phyloP scores from a whole-genome alignment of 371 early-diverging fungal species.

The Mortierella sp. region DNA sequence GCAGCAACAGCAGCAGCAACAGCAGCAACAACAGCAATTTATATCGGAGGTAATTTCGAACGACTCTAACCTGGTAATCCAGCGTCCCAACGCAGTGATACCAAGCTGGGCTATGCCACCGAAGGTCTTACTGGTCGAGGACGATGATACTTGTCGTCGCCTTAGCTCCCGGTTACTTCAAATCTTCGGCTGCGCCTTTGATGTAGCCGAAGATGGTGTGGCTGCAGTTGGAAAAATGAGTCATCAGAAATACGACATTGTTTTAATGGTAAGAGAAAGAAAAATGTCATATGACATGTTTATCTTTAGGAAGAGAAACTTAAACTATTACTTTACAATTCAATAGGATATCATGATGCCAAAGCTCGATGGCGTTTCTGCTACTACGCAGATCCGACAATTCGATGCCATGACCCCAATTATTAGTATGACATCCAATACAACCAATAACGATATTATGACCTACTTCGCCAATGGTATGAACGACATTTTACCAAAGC shows the following conservation, averaged over 20 bases:
- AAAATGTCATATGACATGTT: not conserved
- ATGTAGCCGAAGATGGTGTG: slow-evolving; percentile 80
- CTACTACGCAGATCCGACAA: slow-evolving; percentile 80
- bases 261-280: slow-evolving; percentile 74
- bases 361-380: slow-evolving; percentile 80
- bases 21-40: slow-evolving; percentile 27
- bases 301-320: not conserved
- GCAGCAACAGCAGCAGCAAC: slow-evolving; percentile 23
- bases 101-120: slow-evolving; percentile 77
- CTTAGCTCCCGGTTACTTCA: slow-evolving; percentile 72
- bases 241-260: slow-evolving; percentile 78
- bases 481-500: slow-evolving; percentile 87
- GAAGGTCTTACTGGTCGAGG: slow-evolving; percentile 82
- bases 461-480: slow-evolving; percentile 84
- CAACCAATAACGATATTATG: slow-evolving; percentile 74
- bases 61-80: slow-evolving; percentile 15
- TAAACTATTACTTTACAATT: not conserved
- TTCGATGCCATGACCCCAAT: slow-evolving; percentile 82
- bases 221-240: slow-evolving; percentile 78
- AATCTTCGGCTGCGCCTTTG: slow-evolving; percentile 79
- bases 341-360: slow-evolving; percentile 82
- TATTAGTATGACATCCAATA: slow-evolving; percentile 84
- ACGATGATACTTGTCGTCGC: slow-evolving; percentile 79
- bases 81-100: slow-evolving; percentile 53
- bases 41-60: slow-evolving; percentile 5